Evolutionary conservation across 192 early-diverging fungal species (phyloP).

Genomic region (Coemansia pectinata): DNA sequence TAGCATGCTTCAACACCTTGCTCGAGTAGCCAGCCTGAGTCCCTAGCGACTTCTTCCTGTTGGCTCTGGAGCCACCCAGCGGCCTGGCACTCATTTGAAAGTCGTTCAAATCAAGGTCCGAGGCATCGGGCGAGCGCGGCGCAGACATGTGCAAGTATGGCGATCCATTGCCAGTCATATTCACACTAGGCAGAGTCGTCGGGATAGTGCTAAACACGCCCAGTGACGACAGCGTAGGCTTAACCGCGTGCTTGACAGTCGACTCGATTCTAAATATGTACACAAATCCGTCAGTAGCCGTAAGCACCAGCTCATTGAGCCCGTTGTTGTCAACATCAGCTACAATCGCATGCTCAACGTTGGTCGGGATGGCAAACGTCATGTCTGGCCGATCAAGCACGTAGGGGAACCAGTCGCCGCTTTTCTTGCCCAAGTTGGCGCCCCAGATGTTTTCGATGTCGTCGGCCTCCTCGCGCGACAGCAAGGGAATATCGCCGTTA

Average conservation of each 20-base stretch:
- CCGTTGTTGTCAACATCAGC: constrained; percentile 54
- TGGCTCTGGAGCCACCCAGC: not conserved
- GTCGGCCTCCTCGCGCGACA: constrained; percentile 39
- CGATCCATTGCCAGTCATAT: constrained; percentile 46
- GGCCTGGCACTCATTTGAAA: constrained; percentile 1
- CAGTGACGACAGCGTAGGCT: constrained; percentile 37
- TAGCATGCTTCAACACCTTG: not conserved
- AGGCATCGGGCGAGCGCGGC: constrained; percentile 49
- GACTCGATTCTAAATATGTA: constrained; percentile 53
- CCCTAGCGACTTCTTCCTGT: not conserved
- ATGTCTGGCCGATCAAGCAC: constrained; percentile 49
- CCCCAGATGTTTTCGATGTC: constrained; percentile 57
- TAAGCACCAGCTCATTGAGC: constrained; percentile 56
- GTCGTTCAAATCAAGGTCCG: constrained; percentile 38
- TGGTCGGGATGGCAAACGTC: constrained; percentile 52
- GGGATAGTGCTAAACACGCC: constrained; percentile 45
- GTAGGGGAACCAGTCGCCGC: constrained; percentile 56
- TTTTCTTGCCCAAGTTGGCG: constrained; percentile 50
- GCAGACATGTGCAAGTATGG: constrained; percentile 55
- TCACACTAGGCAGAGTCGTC: constrained; percentile 38
- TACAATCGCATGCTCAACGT: constrained; percentile 56
- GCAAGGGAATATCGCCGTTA: constrained; percentile 13
- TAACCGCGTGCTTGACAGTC: constrained; percentile 39
- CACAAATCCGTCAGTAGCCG: constrained; percentile 56
- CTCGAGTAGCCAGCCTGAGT: not conserved